A percentile compares a stretch with the other conserved stretches of the same genome.
phyloP scores from a whole-genome alignment of 2,329 filamentous ascomycete genomes.

The Sclerotinia subarctica region DNA sequence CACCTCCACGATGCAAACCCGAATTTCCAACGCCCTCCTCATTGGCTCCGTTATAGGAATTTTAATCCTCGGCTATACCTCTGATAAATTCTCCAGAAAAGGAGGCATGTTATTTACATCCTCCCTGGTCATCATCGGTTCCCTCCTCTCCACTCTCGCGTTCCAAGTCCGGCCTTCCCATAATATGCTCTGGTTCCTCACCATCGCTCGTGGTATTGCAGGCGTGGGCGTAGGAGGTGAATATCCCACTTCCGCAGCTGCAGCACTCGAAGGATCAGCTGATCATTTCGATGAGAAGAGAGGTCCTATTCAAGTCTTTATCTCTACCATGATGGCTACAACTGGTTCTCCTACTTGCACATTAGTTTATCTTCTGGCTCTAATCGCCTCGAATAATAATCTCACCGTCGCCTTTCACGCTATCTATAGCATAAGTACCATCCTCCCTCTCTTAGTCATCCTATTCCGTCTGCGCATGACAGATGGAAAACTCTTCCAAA shows the following conservation, averaged over 20 bases:
- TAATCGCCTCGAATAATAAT: slow-evolving; percentile 40
- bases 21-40: slow-evolving; percentile 39
- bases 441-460: slow-evolving; percentile 39
- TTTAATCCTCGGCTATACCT: slow-evolving; percentile 37
- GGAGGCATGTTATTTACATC: slow-evolving; percentile 39
- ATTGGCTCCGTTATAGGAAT: slow-evolving; percentile 39
- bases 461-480: slow-evolving; percentile 39
- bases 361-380: slow-evolving; percentile 32
- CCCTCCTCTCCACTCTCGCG: slow-evolving; percentile 24
- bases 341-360: slow-evolving; percentile 8
- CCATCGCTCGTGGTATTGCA: slow-evolving; percentile 40
- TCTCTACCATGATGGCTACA: slow-evolving; percentile 15
- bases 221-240: slow-evolving; percentile 42
- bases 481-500: slow-evolving; percentile 6
- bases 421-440: slow-evolving; percentile 39
- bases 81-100: slow-evolving; percentile 39
- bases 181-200: slow-evolving; percentile 42
- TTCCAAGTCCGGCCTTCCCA: slow-evolving; percentile 36
- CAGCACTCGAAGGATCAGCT: slow-evolving; percentile 40
- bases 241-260: slow-evolving; percentile 41
- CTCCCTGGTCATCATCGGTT: slow-evolving; percentile 37
- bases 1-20: slow-evolving; percentile 36
- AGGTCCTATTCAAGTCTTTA: slow-evolving; percentile 13
- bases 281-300: slow-evolving; percentile 24
- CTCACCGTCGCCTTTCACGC: slow-evolving; percentile 33